These are phyloP conservation scores for Arabidopsis thaliana DNA, from an alignment of 345 rosid genomes.

Conservation along the genomic window TAIR10.1 NC_003070.9:8942001-8942500, in stretches of 20 bases:
- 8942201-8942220: background rate
- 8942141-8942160: constrained; percentile 2
- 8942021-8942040: constrained; percentile 21
- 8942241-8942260: background rate
- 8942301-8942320: background rate
- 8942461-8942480: background rate
- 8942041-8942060: constrained; percentile 2
- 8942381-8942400: too few relatives aligned
- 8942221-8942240: background rate
- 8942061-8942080: constrained; percentile 16
- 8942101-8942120: background rate
- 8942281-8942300: background rate
- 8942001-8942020: constrained; percentile 27
- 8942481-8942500: background rate
- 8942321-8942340: background rate
- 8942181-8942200: background rate
- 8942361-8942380: too few relatives aligned
- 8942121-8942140: constrained; percentile 25
- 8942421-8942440: background rate
- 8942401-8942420: too few relatives aligned
- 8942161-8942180: background rate
- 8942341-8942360: background rate
- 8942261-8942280: too few relatives aligned
- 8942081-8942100: constrained; percentile 18
- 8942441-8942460: background rate